Conservation (phyloP, 179 eudicot species). For the Pouteria campechiana region DNA sequence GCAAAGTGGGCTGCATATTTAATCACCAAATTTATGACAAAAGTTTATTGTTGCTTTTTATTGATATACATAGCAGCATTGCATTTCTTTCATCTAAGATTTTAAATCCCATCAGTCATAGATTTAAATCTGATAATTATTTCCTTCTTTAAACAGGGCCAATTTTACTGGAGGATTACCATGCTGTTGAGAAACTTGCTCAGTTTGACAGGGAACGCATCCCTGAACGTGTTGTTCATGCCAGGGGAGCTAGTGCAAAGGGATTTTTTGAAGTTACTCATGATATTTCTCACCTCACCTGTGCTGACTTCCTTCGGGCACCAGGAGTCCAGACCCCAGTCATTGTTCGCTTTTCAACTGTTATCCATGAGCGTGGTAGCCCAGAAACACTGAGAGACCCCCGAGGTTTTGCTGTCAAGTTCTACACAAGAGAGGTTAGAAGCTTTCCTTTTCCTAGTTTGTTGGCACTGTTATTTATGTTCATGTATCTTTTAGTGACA, state of each 20-base stretch:
- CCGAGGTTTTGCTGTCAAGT: slow-evolving; percentile 50
- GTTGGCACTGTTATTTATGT: too few relatives aligned
- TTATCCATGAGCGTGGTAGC: slow-evolving; percentile 54
- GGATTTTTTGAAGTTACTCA: slow-evolving; percentile 47
- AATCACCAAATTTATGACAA: too few relatives aligned
- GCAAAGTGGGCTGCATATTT: too few relatives aligned
- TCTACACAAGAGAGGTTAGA: slow-evolving; percentile 53
- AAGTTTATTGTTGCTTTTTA: too few relatives aligned
- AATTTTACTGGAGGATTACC: slow-evolving; percentile 35
- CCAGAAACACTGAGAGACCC: slow-evolving; percentile 55
- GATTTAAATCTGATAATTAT: too few relatives aligned
- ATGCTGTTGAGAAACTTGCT: slow-evolving; percentile 38
- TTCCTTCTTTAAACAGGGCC: slow-evolving; percentile 19
- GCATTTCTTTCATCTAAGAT: too few relatives aligned
- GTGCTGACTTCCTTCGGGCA: slow-evolving; percentile 48
- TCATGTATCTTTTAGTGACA: too few relatives aligned
- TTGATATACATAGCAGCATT: too few relatives aligned
- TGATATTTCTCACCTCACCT: slow-evolving; percentile 36
- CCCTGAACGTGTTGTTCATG: slow-evolving; percentile 40
- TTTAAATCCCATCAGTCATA: too few relatives aligned
- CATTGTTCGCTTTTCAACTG: slow-evolving; percentile 51
- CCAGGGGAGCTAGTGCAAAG: slow-evolving; percentile 41
- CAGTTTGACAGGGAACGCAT: slow-evolving; percentile 32
- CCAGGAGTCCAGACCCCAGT: slow-evolving; percentile 58
- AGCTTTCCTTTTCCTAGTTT: too few relatives aligned